Evolutionary conservation across 768 basidiomycete genomes (phyloP), one percentile per base, ranked within the genome.

Genomic region (Hygrocybe coccinea): DNA sequence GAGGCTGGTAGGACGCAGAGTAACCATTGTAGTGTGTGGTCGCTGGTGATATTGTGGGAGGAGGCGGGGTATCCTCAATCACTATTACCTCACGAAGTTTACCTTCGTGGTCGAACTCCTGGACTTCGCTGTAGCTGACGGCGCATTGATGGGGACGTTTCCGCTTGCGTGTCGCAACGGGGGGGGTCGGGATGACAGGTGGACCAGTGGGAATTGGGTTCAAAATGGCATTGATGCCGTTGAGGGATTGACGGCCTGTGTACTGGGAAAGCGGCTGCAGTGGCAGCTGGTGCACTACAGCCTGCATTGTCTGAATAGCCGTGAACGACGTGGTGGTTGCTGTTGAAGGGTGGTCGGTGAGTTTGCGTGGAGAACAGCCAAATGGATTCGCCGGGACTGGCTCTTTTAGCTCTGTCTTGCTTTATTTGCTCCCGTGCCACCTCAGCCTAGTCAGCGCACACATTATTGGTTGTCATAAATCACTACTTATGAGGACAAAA

Each of bases 41-140:
- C 57, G 87, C 82, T 55, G 89, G 86, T 50, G 87, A 89, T 66
- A 85, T 80, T 50, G 90, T 89, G 53, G 85, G 82, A 41, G 90
- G 90, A 36, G 86, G 86, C 25, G 91, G 91, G 43, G 91, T 92
- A 74, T 94, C 91, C 64, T 94, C 91, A 70, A 94, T 91, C 63
- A 94, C 86, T 71, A 94, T 93, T 68, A 93, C 87, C 70, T 93
- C 91, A 52, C 91, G 76, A 37, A 91, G 76, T 61, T 79, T 76
- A 58, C 91, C 91, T 48, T 86, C 76, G 62, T 76, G 79, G 72
- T 93, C 91, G 68, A 91, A 80, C 73, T 93, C 91, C 64, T 91
- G 85, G 38, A 91, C 88, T 69, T 92, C 89, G 67, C 86, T 89
- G 76, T 91, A 92, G 75, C 81, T 86, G 71, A 92, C 86, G 21